Evolutionary conservation across 306 rosid species (phyloP).

Genomic region (Elaeagnus macrophylla): DNA sequence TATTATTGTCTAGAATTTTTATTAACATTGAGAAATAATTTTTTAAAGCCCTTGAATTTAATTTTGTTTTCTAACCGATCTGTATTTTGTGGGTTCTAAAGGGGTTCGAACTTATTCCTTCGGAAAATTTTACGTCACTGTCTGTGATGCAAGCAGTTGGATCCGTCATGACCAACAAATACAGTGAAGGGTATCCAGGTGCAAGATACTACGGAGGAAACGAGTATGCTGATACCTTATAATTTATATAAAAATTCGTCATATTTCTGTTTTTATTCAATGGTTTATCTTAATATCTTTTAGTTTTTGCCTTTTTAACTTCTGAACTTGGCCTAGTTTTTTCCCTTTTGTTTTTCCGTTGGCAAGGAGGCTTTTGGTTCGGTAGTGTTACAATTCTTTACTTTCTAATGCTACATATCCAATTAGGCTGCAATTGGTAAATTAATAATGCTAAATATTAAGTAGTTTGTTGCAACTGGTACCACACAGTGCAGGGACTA

Average conservation of each 20-base stretch:
- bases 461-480: too few relatives aligned
- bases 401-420: too few relatives aligned
- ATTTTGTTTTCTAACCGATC: neutral
- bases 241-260: neutral
- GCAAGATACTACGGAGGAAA: slow-evolving; percentile 97
- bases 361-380: too few relatives aligned
- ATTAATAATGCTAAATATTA: too few relatives aligned
- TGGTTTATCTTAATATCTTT: neutral
- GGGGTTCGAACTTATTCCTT: slow-evolving; percentile 84
- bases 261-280: neutral
- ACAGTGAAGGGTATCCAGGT: slow-evolving; percentile 90
- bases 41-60: neutral
- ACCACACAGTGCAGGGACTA: too few relatives aligned
- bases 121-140: slow-evolving; percentile 75
- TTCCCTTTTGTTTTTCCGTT: neutral
- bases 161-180: slow-evolving; percentile 86
- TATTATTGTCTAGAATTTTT: neutral
- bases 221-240: slow-evolving; percentile 44
- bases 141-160: slow-evolving; percentile 98
- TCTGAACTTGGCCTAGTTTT: neutral
- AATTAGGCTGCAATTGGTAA: too few relatives aligned
- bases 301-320: neutral
- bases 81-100: slow-evolving; percentile 13
- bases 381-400: too few relatives aligned
- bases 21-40: neutral